Evolutionary conservation across 2,329 filamentous ascomycete genomes (phyloP), one percentile per base, ranked within the genome.

Genomic region (Penicillium sp.): DNA sequence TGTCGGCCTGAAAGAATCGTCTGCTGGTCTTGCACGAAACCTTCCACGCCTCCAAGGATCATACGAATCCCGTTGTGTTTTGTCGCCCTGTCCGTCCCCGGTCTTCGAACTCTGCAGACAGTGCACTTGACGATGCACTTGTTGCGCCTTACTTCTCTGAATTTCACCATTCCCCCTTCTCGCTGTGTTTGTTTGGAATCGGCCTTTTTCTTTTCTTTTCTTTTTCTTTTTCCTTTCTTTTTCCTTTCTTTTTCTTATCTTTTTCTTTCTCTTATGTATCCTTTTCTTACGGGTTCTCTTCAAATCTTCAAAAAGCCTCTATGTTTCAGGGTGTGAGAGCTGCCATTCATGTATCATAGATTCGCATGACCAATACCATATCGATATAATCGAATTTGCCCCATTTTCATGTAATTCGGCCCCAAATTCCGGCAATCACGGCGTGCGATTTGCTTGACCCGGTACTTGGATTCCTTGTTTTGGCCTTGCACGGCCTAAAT

Each of bases 271-370:
- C 53, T 34, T 57, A 48, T 56, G 54, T 66, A 58, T 53, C 61
- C 54, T 66, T 50, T 65, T 66, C 62, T 62, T 60, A 59, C 60
- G 58, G 61, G 53, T 64, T 67, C 39, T 42, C 32, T 34, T 34
- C 22, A 42, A 26, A 58, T 59, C 58, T 61, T 52, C 52, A 46
- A 61, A 63, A 64, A 66, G 44, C 53, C 55, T 65, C 39, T 51
- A 35, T 51, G 49, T 51, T 37, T 45, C 44, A 32, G 29, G 47
- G 50, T 50, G 54, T 51, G 62, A 62, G 61, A 66, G 57, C 61
- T 65, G 64, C 63, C 57, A 64, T 66, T 66, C 62, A 61, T 71
- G 69, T 71, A 71, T 69, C 67, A 70, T 71, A 71, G 64, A 66
- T 70, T 69, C 60, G 64, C 64, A 63, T 63, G 59, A 61, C 57